phyloP scores from a whole-genome alignment of 2,329 filamentous ascomycete genomes.

The Sarocladium brachiariae region DNA sequence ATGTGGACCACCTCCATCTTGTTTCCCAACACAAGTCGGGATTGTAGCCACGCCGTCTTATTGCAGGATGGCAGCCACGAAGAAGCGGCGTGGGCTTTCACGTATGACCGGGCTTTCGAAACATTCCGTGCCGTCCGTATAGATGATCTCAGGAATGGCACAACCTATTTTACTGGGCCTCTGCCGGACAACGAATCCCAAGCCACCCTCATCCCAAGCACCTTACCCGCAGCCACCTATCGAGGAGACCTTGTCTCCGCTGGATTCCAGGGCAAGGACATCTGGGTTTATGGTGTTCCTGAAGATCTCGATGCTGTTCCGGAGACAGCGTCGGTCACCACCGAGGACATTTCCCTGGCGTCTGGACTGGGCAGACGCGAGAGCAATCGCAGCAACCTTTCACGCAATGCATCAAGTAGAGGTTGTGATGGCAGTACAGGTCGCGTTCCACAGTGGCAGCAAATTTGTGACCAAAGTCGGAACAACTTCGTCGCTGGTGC shows the following conservation, averaged over 20 bases:
- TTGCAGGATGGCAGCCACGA: constrained; percentile 54
- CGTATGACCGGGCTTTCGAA: constrained; percentile 69
- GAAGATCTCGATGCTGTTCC: constrained; percentile 60
- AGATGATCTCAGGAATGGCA: constrained; percentile 67
- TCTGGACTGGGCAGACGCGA: constrained; percentile 23
- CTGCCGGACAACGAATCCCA: constrained; percentile 43
- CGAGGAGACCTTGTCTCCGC: constrained; percentile 66
- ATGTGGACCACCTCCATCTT: constrained; percentile 83
- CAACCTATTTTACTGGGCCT: constrained; percentile 73
- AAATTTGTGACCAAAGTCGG: constrained; percentile 59
- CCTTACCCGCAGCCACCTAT: constrained; percentile 61
- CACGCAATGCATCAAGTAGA: constrained; percentile 25
- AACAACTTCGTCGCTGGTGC: constrained; percentile 65
- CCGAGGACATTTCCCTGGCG: constrained; percentile 16
- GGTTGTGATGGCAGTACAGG: constrained; percentile 22
- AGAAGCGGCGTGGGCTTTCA: constrained; percentile 70
- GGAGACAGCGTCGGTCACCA: constrained; percentile 27
- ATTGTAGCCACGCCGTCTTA: constrained; percentile 70
- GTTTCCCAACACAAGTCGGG: constrained; percentile 72
- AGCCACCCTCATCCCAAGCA: constrained; percentile 59
- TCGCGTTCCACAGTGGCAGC: constrained; percentile 59
- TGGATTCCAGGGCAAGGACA: constrained; percentile 63
- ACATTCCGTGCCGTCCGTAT: constrained; percentile 72
- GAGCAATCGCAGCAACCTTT: constrained; percentile 19
- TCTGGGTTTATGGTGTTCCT: constrained; percentile 76